Conservation (phyloP, 192 early-diverging fungal species). For the Jimgerdemannia lactiflua region DNA sequence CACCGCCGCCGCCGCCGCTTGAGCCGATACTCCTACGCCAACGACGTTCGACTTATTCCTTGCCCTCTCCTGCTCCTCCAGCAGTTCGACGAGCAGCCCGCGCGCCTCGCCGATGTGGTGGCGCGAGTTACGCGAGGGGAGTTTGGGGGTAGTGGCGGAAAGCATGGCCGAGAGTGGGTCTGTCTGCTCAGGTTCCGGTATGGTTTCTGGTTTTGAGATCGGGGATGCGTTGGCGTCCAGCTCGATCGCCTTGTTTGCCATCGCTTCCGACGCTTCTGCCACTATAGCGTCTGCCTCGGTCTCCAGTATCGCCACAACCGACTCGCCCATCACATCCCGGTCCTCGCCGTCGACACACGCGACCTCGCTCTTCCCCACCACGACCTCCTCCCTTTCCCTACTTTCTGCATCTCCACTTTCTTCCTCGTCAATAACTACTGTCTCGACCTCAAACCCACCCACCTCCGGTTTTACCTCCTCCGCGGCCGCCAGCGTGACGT, state of each 20-base stretch:
- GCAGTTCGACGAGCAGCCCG: neutral
- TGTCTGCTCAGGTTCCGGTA: neutral
- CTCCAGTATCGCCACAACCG: neutral
- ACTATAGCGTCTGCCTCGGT: neutral
- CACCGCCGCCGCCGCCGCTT: no score
- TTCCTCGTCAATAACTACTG: neutral
- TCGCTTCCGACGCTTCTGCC: neutral
- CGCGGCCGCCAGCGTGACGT: neutral
- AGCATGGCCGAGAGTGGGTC: neutral
- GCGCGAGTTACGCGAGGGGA: neutral
- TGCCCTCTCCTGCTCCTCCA: neutral
- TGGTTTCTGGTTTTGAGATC: neutral
- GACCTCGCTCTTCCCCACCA: neutral
- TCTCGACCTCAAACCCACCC: neutral
- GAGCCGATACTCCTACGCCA: neutral
- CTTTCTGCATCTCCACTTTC: neutral
- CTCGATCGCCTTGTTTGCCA: neutral
- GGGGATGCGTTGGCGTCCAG: neutral
- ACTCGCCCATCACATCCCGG: neutral
- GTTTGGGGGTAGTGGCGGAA: neutral
- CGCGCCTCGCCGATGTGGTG: neutral
- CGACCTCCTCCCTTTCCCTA: neutral
- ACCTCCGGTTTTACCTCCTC: neutral
- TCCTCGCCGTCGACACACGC: neutral
- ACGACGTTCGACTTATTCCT: neutral